Conservation (phyloP, 1,284 basidiomycete species). For the Ceratobasidium sp. region DNA sequence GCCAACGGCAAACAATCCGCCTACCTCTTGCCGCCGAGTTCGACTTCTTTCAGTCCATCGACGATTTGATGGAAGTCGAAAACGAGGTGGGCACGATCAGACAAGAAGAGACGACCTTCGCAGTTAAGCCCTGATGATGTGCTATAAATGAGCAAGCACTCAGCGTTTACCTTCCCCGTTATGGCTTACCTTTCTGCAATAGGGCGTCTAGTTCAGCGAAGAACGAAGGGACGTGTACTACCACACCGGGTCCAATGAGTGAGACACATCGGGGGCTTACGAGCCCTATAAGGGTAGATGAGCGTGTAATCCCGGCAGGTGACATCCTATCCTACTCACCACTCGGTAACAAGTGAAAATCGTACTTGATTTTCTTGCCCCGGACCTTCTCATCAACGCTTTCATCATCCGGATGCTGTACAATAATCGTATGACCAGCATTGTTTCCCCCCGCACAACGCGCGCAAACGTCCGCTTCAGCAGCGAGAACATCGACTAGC, state of each 20-base stretch:
- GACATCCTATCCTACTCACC: slow-evolving; percentile 69
- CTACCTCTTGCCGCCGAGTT: slow-evolving; percentile 90
- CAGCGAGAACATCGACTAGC: slow-evolving; percentile 92
- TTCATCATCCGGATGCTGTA: slow-evolving; percentile 76
- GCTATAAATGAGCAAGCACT: neutral
- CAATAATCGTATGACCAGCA: slow-evolving; percentile 98
- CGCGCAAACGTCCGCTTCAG: slow-evolving; percentile 92
- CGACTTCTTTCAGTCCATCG: slow-evolving; percentile 97
- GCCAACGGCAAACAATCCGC: slow-evolving; percentile 42
- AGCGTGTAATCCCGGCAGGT: slow-evolving; percentile 42
- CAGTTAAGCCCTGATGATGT: slow-evolving; percentile 81
- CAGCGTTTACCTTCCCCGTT: neutral
- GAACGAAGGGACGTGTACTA: slow-evolving; percentile 95
- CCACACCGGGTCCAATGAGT: slow-evolving; percentile 94
- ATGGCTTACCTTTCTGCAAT: slow-evolving; percentile 79
- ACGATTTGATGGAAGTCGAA: slow-evolving; percentile 99
- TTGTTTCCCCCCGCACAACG: slow-evolving; percentile 99
- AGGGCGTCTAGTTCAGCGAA: slow-evolving; percentile 93
- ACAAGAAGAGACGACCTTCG: slow-evolving; percentile 88
- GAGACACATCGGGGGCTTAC: slow-evolving; percentile 91
- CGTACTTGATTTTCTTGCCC: slow-evolving; percentile 83
- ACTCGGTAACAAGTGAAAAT: slow-evolving; percentile 95
- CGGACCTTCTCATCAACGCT: slow-evolving; percentile 33
- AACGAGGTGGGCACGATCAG: slow-evolving; percentile 96
- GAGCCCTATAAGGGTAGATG: slow-evolving; percentile 69